Evolutionary conservation across 352 stramenopile genomes (phyloP).

Genomic region (Pythium rhizo-oryzae): DNA sequence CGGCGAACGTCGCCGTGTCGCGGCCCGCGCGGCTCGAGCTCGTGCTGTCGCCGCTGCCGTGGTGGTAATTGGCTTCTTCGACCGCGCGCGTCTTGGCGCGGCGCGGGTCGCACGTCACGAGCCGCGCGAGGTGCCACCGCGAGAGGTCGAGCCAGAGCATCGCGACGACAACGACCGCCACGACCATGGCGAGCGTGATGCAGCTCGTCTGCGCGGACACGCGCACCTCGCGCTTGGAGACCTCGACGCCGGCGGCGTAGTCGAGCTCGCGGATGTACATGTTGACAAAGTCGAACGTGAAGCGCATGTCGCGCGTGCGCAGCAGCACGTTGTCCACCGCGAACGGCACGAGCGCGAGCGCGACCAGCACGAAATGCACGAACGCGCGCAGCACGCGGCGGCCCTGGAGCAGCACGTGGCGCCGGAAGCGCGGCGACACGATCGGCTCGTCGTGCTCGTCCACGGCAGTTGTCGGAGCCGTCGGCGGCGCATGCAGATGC

Average conservation of each 20-base stretch:
- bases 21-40: neutral
- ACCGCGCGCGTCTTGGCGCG: neutral
- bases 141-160: slow-evolving; percentile 21
- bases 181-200: neutral
- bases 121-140: slow-evolving; percentile 16
- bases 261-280: slow-evolving; percentile 24
- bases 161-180: neutral
- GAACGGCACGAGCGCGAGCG: slow-evolving; percentile 21
- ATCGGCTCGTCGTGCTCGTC: slow-evolving; percentile 13
- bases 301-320: slow-evolving; percentile 22
- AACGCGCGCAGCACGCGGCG: slow-evolving; percentile 3
- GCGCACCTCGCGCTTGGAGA: slow-evolving; percentile 15
- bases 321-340: slow-evolving; percentile 22
- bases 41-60: neutral
- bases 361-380: slow-evolving; percentile 1
- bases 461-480: too few species aligned
- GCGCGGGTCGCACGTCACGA: neutral
- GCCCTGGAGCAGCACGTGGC: neutral
- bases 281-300: slow-evolving; percentile 25
- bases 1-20: neutral
- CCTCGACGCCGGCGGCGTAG: slow-evolving; percentile 4
- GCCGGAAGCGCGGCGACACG: slow-evolving; percentile 7
- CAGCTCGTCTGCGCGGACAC: slow-evolving; percentile 8
- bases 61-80: neutral
- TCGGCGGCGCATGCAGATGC: too few species aligned